These are phyloP conservation scores for Coffea canephora DNA, from an alignment of 257 asterid genomes.

Conservation along the genomic window DNA sequence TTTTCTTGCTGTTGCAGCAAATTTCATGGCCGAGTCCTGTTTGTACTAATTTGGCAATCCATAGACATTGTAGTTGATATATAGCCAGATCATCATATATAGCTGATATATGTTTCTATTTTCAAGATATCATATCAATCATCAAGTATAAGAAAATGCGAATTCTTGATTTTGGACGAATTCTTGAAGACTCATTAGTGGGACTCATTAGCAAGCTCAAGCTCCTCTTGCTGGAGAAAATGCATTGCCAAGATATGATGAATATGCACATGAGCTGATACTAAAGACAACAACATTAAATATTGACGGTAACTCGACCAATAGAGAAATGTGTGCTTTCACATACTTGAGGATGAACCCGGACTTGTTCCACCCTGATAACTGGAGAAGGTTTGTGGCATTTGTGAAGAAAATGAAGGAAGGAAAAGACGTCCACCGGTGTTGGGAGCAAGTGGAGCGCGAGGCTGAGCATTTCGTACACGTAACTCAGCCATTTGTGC, in stretches of 20 bases:
- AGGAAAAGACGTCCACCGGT: slow-evolving; percentile 51
- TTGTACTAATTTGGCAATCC: too few relatives aligned
- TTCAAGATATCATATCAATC: too few relatives aligned
- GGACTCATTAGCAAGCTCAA: slow-evolving; percentile 36
- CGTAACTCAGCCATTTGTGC: slow-evolving; percentile 76
- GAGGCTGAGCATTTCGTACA: slow-evolving; percentile 91
- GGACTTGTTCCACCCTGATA: slow-evolving; percentile 77
- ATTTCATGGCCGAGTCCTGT: background rate
- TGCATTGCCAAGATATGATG: slow-evolving; percentile 83
- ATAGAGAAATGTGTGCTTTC: slow-evolving; percentile 82
- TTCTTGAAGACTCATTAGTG: too few relatives aligned
- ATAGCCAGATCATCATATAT: too few relatives aligned
- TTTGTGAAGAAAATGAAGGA: slow-evolving; percentile 94
- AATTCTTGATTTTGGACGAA: too few relatives aligned
- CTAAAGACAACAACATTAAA: slow-evolving; percentile 49
- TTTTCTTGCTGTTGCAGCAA: background rate
- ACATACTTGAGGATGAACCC: slow-evolving; percentile 92
- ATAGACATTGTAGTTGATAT: background rate
- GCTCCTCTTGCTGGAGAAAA: slow-evolving; percentile 94
- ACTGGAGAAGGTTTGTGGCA: slow-evolving; percentile 80
- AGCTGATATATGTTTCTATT: too few relatives aligned
- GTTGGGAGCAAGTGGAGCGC: slow-evolving; percentile 80
- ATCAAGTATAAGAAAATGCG: too few relatives aligned
- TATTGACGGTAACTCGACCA: slow-evolving; percentile 35
- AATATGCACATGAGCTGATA: slow-evolving; percentile 74